Percentiles rank a stretch among this genome's conserved stretches.
Conservation (phyloP, 2,329 filamentous ascomycete species). For the Claviceps citrina region DNA sequence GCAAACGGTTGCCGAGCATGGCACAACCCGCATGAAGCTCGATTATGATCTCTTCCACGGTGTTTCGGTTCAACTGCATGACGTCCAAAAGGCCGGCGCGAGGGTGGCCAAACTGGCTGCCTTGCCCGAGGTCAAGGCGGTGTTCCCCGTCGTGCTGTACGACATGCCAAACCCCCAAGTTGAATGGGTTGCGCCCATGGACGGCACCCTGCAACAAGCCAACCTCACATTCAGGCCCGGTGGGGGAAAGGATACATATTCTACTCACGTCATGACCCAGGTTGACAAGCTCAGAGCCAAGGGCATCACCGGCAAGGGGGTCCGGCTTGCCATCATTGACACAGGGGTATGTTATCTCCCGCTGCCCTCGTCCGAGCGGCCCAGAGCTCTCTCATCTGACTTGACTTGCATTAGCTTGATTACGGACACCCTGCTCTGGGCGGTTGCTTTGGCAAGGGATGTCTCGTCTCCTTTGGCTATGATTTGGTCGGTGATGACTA, state of each 20-base stretch:
- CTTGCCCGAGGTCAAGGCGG: constrained; percentile 30
- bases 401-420: constrained; percentile 30
- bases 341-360: constrained; percentile 30
- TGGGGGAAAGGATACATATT: constrained; percentile 22
- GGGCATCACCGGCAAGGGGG: constrained; percentile 33
- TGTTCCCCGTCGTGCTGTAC: constrained; percentile 33
- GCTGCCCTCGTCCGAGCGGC: not conserved
- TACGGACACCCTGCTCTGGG: constrained; percentile 49
- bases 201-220: constrained; percentile 9
- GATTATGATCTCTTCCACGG: constrained; percentile 38
- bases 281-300: constrained; percentile 35
- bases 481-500: constrained; percentile 44
- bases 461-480: constrained; percentile 40
- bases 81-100: constrained; percentile 28
- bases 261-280: constrained; percentile 41
- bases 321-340: constrained; percentile 39
- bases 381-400: not conserved
- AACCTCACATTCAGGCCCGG: constrained; percentile 11
- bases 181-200: constrained; percentile 25
- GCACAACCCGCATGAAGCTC: constrained; percentile 31
- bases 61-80: constrained; percentile 35
- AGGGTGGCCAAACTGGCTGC: constrained; percentile 25
- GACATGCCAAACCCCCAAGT: constrained; percentile 29
- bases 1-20: constrained; percentile 17
- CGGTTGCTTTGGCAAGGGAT: constrained; percentile 45